These are phyloP conservation scores for Scleroderma citrinum DNA, from an alignment of 768 basidiomycete species.

Conservation along the genomic window DNA sequence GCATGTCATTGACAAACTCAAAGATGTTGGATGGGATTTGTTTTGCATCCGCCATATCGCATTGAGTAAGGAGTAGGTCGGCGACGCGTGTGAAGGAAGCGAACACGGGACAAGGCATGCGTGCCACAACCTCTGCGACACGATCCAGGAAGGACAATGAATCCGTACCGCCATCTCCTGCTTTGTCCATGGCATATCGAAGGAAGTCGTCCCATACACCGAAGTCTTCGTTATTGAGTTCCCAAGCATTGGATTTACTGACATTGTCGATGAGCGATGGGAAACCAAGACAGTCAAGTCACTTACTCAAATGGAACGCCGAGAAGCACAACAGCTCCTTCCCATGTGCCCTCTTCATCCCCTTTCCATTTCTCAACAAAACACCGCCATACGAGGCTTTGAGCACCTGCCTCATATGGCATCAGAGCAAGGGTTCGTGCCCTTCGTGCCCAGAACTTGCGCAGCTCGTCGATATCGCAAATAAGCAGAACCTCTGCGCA, in stretches of 20 bases:
- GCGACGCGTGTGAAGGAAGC: conserved; percentile 47
- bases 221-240: conserved; percentile 48
- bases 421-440: conserved; percentile 15
- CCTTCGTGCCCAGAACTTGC: conserved; percentile 45
- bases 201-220: conserved; percentile 57
- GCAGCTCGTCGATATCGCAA: conserved; percentile 42
- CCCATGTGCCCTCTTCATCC: conserved; percentile 43
- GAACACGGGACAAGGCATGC: conserved; percentile 34
- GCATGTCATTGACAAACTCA: conserved; percentile 54
- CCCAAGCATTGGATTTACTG: conserved; percentile 44
- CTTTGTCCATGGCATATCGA: conserved; percentile 44
- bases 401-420: conserved; percentile 36
- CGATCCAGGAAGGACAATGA: conserved; percentile 47
- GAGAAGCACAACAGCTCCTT: conserved; percentile 45
- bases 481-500: conserved; percentile 49
- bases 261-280: conserved; percentile 2
- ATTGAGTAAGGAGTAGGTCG: conserved; percentile 53
- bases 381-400: conserved; percentile 50
- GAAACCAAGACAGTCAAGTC: conserved; percentile 3
- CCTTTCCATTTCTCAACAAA: conserved; percentile 54
- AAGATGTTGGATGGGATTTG: conserved; percentile 50
- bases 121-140: conserved; percentile 44
- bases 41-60: conserved; percentile 45
- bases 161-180: conserved; percentile 57
- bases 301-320: conserved; percentile 61